phyloP scores from a whole-genome alignment of 441 rosid genomes.

The Viola pubescens region DNA sequence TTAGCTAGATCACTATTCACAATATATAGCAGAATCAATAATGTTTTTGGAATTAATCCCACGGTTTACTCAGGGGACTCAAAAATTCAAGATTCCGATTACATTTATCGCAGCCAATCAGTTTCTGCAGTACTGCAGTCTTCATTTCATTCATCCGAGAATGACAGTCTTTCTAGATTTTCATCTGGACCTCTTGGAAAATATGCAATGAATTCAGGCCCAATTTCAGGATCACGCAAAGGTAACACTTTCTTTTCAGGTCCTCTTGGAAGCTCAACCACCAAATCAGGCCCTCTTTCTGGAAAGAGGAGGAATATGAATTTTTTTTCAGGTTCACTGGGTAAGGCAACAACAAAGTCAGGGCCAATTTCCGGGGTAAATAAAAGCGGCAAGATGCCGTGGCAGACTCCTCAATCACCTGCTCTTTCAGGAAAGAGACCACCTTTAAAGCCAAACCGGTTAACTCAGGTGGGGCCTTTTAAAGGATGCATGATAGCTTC shows the following conservation, averaged over 20 bases:
- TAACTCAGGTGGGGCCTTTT: conserved; percentile 80
- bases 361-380: conserved; percentile 43
- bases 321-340: conserved; percentile 78
- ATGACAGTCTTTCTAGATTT: conserved; percentile 46
- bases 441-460: conserved; percentile 36
- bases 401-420: conserved; percentile 40
- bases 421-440: conserved; percentile 40
- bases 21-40: conserved; percentile 48
- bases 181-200: conserved; percentile 74
- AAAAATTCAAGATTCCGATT: conserved; percentile 41
- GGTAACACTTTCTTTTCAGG: conserved; percentile 68
- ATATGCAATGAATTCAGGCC: conserved; percentile 41
- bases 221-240: conserved; percentile 35
- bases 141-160: conserved; percentile 48
- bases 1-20: conserved; percentile 76
- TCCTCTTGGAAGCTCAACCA: conserved; percentile 46
- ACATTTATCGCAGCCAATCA: conserved; percentile 56
- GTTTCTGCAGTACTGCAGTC: conserved; percentile 59
- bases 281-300: conserved; percentile 43
- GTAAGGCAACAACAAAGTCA: conserved; percentile 43
- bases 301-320: conserved; percentile 35
- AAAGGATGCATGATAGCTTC: conserved; percentile 59
- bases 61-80: conserved; percentile 33
- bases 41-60: conserved; percentile 57
- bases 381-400: conserved; percentile 46